phyloP scores from a whole-genome alignment of 2,329 filamentous ascomycete species.

The Pseudocercospora vitis region DNA sequence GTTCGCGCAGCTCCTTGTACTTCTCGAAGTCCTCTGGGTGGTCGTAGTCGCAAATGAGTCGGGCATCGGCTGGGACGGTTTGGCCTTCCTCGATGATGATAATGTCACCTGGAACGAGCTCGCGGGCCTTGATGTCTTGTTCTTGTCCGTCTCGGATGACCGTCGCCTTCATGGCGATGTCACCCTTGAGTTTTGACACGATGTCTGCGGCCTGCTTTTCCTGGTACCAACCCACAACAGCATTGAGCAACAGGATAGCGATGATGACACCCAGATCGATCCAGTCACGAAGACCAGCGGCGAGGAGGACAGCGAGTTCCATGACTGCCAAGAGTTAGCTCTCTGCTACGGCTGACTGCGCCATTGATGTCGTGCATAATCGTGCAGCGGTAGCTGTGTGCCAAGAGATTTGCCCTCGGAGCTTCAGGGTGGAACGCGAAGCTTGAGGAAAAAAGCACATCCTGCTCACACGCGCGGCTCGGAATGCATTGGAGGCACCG shows the following conservation, averaged over 20 bases:
- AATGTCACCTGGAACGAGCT: slow-evolving; percentile 75
- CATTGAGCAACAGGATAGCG: slow-evolving; percentile 73
- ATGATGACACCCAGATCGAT: slow-evolving; percentile 76
- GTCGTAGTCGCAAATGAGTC: slow-evolving; percentile 71
- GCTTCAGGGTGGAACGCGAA: slow-evolving; percentile 27
- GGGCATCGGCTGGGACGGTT: slow-evolving; percentile 68
- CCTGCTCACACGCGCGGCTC: slow-evolving; percentile 10
- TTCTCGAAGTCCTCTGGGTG: slow-evolving; percentile 65
- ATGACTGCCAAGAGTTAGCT: slow-evolving; percentile 57
- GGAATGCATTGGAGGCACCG: slow-evolving; percentile 28
- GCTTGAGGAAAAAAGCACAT: slow-evolving; percentile 18
- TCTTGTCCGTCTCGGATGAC: slow-evolving; percentile 68
- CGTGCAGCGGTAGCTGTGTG: slow-evolving; percentile 15
- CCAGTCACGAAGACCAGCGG: slow-evolving; percentile 73
- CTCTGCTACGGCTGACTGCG: not conserved
- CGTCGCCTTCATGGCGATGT: slow-evolving; percentile 72
- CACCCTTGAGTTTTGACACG: slow-evolving; percentile 71
- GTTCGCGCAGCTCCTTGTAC: slow-evolving; percentile 63
- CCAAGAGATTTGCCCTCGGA: slow-evolving; percentile 32
- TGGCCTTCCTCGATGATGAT: slow-evolving; percentile 71
- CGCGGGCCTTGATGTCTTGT: slow-evolving; percentile 69
- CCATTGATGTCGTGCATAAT: slow-evolving; percentile 15
- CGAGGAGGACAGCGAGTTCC: slow-evolving; percentile 72
- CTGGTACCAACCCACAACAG: slow-evolving; percentile 75
- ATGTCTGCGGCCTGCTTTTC: slow-evolving; percentile 79